These are phyloP conservation scores for Pythium biforme DNA, from an alignment of 352 stramenopile genomes.

Conservation along the genomic window DNA sequence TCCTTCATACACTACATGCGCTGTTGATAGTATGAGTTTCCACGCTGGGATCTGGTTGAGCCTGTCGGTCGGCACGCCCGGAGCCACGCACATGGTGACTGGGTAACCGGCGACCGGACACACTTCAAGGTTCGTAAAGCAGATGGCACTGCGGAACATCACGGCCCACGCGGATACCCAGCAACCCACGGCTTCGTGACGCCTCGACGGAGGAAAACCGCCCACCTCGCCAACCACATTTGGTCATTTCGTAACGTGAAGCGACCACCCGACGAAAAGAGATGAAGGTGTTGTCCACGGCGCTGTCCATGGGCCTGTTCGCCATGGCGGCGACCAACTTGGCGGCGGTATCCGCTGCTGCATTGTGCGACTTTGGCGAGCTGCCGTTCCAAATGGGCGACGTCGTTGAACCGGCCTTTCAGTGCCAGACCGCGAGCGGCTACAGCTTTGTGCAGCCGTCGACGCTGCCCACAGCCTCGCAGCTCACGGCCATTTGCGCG, in stretches of 20 bases:
- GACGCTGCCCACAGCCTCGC: slow-evolving; percentile 14
- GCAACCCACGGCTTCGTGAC: too few relatives aligned
- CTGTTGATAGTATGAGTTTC: too few relatives aligned
- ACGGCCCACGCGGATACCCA: background rate
- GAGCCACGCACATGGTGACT: background rate
- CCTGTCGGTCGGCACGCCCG: background rate
- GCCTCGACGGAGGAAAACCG: background rate
- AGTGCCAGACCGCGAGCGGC: slow-evolving; percentile 28
- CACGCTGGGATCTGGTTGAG: background rate
- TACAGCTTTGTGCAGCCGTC: slow-evolving; percentile 26
- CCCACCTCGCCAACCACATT: too few relatives aligned
- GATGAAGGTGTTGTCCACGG: background rate
- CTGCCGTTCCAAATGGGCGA: slow-evolving; percentile 17
- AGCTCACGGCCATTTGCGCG: slow-evolving; percentile 22
- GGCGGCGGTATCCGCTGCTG: background rate
- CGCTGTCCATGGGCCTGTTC: too few relatives aligned
- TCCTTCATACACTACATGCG: too few relatives aligned
- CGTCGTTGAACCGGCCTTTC: slow-evolving; percentile 23
- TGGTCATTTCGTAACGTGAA: too few relatives aligned
- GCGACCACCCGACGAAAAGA: background rate
- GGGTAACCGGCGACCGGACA: background rate
- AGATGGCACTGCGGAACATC: slow-evolving; percentile 1
- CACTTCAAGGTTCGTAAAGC: background rate
- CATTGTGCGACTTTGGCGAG: slow-evolving; percentile 21
- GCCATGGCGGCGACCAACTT: background rate